A percentile compares a stretch with the other conserved stretches of the same genome.
These are phyloP conservation scores for Zhuliangozyma parablackwelliae DNA, from an alignment of 1,139 yeast genomes.

Conservation along the genomic window DNA sequence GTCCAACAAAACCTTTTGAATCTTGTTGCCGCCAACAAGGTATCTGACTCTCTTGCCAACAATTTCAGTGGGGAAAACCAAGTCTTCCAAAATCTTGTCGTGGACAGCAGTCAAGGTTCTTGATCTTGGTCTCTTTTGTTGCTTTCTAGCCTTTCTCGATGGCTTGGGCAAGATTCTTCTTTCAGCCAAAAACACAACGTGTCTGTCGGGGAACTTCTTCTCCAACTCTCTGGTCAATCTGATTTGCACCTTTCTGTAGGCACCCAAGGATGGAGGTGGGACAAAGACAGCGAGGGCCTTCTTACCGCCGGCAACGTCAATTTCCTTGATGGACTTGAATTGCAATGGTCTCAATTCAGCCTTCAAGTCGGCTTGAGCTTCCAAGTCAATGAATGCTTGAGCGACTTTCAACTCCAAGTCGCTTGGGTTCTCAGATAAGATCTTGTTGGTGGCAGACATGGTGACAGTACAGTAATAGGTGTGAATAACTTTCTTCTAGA, in stretches of 20 bases:
- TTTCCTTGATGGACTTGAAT: conserved; percentile 97
- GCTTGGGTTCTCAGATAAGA: conserved; percentile 87
- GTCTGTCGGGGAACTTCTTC: conserved; percentile 99
- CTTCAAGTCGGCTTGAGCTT: conserved; percentile 92
- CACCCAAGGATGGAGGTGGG: conserved; percentile 90
- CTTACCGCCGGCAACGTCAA: conserved; percentile 98
- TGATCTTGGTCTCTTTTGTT: conserved; percentile 99
- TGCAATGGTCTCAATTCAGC: conserved; percentile 98
- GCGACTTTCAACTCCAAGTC: conserved; percentile 99
- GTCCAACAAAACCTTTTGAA: conserved; percentile 97
- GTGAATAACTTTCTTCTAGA: no score
- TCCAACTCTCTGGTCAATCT: conserved; percentile 99
- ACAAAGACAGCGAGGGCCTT: conserved; percentile 97
- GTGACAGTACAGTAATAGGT: no score
- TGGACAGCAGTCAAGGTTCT: conserved; percentile 99
- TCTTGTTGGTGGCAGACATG: conserved; percentile 96
- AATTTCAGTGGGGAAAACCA: conserved; percentile 99
- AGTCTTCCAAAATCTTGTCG: conserved; percentile 97
- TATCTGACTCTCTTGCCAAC: conserved; percentile 99
- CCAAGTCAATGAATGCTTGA: conserved; percentile 97
- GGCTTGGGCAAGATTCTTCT: conserved; percentile 99
- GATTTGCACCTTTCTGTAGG: conserved; percentile 96
- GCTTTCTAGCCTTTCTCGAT: conserved; percentile 85
- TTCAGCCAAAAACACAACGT: conserved; percentile 98
- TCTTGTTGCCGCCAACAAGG: conserved; percentile 98